Conservation (phyloP, 2,329 filamentous ascomycete species). For the Fusarium sp. region DNA sequence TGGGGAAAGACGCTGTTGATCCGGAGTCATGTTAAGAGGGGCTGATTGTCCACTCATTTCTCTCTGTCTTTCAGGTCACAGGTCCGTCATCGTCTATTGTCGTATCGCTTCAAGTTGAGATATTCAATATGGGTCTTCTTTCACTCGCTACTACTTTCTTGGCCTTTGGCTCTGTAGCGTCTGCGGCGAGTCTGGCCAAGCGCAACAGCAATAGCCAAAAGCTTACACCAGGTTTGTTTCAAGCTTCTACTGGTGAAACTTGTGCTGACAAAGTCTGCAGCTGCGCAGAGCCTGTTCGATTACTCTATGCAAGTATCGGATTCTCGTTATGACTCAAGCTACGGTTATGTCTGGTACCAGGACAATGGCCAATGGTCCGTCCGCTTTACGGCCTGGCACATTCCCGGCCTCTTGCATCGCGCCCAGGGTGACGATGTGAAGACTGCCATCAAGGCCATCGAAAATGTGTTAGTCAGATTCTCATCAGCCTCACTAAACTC, state of each 20-base stretch:
- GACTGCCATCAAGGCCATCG: slow-evolving; percentile 8
- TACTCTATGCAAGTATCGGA: slow-evolving; percentile 53
- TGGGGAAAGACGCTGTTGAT: neutral
- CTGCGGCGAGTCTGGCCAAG: slow-evolving; percentile 4
- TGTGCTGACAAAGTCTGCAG: neutral
- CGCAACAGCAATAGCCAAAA: slow-evolving; percentile 3
- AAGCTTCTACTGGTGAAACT: fast-evolving
- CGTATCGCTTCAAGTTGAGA: neutral
- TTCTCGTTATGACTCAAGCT: slow-evolving; percentile 51
- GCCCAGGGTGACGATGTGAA: neutral
- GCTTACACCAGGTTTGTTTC: neutral
- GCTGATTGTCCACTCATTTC: neutral
- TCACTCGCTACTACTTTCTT: slow-evolving; percentile 13
- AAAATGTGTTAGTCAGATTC: neutral
- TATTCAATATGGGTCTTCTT: slow-evolving; percentile 5
- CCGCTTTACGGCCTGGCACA: slow-evolving; percentile 56
- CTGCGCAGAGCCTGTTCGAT: slow-evolving; percentile 5
- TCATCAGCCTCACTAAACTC: fast-evolving
- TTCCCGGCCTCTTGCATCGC: slow-evolving; percentile 46
- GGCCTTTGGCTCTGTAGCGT: neutral
- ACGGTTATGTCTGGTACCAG: slow-evolving; percentile 54
- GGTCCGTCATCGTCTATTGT: neutral
- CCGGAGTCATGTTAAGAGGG: slow-evolving; percentile 8
- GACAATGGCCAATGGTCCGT: slow-evolving; percentile 54
- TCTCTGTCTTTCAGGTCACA: neutral